These are phyloP conservation scores for Hapsidospora chrysogenum DNA, from an alignment of 495 filamentous ascomycete genomes.

Conservation along the genomic window DNA sequence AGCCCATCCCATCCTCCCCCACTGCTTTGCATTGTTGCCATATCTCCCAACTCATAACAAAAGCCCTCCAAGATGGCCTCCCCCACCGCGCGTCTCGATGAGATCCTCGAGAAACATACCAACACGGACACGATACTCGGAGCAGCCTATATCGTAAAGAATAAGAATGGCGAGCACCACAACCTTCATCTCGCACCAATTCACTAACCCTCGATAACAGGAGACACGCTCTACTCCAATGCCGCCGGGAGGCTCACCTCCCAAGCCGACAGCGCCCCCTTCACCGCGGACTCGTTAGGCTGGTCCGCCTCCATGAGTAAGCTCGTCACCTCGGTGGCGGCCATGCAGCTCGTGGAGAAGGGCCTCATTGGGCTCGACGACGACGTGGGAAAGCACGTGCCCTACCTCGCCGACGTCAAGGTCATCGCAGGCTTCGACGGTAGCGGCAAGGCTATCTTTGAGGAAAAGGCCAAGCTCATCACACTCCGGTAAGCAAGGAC, in stretches of 20 bases:
- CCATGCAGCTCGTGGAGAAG: slow-evolving; percentile 13
- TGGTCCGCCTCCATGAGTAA: slow-evolving; percentile 15
- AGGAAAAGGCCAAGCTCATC: slow-evolving; percentile 10
- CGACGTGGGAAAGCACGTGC: slow-evolving; percentile 9
- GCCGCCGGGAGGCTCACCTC: slow-evolving; percentile 9
- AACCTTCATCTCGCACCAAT: not conserved
- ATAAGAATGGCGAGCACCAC: slow-evolving; percentile 9
- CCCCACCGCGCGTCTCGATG: not conserved
- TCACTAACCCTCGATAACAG: not conserved
- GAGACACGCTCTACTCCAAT: slow-evolving; percentile 10
- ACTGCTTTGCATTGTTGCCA: too few relatives aligned
- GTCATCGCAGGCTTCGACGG: slow-evolving; percentile 10
- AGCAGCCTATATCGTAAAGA: slow-evolving; percentile 12
- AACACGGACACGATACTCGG: slow-evolving; percentile 12
- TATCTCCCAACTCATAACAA: too few relatives aligned
- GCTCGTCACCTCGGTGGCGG: slow-evolving; percentile 8
- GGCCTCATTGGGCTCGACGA: slow-evolving; percentile 9
- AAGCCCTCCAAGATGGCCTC: too few relatives aligned
- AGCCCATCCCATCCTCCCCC: too few relatives aligned
- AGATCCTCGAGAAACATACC: not conserved
- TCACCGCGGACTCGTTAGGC: slow-evolving; percentile 34
- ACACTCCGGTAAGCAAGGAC: slow-evolving; percentile 10
- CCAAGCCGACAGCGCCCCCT: slow-evolving; percentile 6
- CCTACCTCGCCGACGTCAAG: slow-evolving; percentile 8
- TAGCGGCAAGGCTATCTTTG: slow-evolving; percentile 10